Evolutionary conservation across 768 basidiomycete genomes (phyloP).

Genomic region (Krasilnikovozyma curviuscula): DNA sequence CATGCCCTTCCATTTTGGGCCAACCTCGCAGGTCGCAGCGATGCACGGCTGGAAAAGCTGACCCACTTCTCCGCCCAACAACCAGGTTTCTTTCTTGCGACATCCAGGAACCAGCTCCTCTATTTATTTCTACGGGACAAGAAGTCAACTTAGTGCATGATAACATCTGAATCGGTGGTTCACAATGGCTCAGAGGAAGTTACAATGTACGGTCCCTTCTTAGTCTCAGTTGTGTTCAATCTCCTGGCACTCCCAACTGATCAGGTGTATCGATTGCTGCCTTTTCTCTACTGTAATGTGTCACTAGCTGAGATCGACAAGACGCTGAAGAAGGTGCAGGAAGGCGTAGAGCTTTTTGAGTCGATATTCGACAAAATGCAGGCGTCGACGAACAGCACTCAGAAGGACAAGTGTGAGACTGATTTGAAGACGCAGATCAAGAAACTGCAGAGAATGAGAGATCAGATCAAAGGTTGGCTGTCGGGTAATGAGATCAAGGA

Average conservation of each 20-base stretch:
- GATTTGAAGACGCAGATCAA: conserved; percentile 98
- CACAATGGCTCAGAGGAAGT: not conserved
- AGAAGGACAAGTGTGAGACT: conserved; percentile 35
- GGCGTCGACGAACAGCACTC: conserved; percentile 60
- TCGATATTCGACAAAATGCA: conserved; percentile 96
- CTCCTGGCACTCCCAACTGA: not conserved
- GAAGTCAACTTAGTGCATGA: no score
- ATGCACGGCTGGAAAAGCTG: no score
- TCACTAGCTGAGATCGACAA: conserved; percentile 86
- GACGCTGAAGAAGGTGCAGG: conserved; percentile 87
- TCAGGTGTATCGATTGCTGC: not conserved
- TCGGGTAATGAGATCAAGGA: conserved; percentile 98
- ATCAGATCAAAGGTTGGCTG: conserved; percentile 90
- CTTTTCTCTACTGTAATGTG: no score
- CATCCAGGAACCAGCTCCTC: no score
- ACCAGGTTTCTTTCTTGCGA: no score
- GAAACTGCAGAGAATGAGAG: conserved; percentile 63
- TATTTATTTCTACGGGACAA: no score
- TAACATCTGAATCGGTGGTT: no score
- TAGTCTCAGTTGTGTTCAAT: not conserved
- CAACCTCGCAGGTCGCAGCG: no score
- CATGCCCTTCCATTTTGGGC: no score
- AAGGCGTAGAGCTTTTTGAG: conserved; percentile 49
- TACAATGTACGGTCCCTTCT: not conserved
- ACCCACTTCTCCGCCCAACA: no score